Base-by-base conservation (phyloP, 1,284 basidiomycete genomes). In the Pseudozyma tsukubaensis region DNA sequence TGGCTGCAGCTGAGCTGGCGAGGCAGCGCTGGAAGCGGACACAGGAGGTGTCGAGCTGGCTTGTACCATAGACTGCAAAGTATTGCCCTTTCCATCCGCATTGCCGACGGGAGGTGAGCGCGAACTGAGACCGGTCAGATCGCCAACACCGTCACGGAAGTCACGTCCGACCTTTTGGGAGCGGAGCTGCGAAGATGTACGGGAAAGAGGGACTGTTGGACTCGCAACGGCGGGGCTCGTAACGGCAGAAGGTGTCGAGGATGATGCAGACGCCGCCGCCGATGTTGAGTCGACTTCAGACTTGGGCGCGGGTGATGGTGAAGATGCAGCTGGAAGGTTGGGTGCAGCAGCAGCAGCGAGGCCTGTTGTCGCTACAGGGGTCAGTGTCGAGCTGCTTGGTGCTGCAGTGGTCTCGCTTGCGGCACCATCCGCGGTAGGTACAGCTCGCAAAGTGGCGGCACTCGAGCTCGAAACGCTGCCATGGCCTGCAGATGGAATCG, bases 121-220 rank as follows among this genome's bases (percentile, higher is more conserved):
- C 35, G 72, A 74, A 53, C 72, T 74, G 36, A 74, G 72, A 19
- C 72, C 72, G 13, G 72, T 74, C 19, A 70, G 35, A 37, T 74
- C 67, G 45, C 72, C 72, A 13, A 74, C 67, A 29, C 72, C 72
- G 18, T 74, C 72, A 18, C 72, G 62, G 34, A 74, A 74, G 37
- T 74, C 63, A 13, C 67, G 62, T 9, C 72, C 72, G 16, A 70
- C 66, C 63, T 74, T 74, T 40, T 59, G 62, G 13, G 64, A 51
- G 18, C 70, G 64, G 8, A 59, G 32, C 43, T 68, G 70, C 12
- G 63, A 62, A 9, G 59, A 52, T 2, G 59, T 59, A 3, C 54
- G 53, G 13, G 59, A 56, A 19, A 60, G 43, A 16, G 40, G 19
- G 12, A 42, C 51, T 14, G 55, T 21, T 11, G 43, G 10, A 29